Evolutionary conservation across 202 grass and related monocot genomes (phyloP).

Genomic region (Carex arenaria): DNA sequence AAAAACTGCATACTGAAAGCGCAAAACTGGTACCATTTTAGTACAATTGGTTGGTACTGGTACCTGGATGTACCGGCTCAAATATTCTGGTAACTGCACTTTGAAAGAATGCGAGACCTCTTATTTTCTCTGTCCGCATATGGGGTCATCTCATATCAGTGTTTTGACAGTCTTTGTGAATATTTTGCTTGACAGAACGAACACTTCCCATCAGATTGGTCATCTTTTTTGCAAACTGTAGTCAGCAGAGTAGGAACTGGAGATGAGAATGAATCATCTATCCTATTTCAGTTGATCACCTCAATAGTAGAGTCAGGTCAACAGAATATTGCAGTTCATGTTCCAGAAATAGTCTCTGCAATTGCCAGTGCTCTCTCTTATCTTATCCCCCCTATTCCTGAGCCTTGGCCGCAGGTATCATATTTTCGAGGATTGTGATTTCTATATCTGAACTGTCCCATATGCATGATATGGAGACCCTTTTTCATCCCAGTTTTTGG

Average conservation of each 20-base stretch:
- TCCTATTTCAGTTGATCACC: constrained; percentile 84
- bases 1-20: neutral
- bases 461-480: neutral
- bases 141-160: neutral
- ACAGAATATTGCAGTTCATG: constrained; percentile 48
- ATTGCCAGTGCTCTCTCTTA: constrained; percentile 43
- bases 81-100: neutral
- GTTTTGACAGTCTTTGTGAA: constrained; percentile 3
- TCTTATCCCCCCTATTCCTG: constrained; percentile 57
- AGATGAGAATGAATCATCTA: constrained; percentile 65
- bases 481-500: constrained; percentile 6
- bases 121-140: neutral
- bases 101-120: neutral
- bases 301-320: constrained; percentile 64
- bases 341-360: constrained; percentile 59
- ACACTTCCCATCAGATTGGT: constrained; percentile 58
- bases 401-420: constrained; percentile 85
- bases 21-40: neutral
- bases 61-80: neutral
- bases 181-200: constrained; percentile 49
- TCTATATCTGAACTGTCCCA: neutral
- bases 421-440: constrained; percentile 4
- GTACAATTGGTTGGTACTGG: neutral
- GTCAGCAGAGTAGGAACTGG: constrained; percentile 45
- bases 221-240: constrained; percentile 54